Percentiles rank a stretch among this genome's conserved stretches.
Evolutionary conservation across 164 flowering plant species (phyloP).

Genomic region (Akebia trifoliata): DNA sequence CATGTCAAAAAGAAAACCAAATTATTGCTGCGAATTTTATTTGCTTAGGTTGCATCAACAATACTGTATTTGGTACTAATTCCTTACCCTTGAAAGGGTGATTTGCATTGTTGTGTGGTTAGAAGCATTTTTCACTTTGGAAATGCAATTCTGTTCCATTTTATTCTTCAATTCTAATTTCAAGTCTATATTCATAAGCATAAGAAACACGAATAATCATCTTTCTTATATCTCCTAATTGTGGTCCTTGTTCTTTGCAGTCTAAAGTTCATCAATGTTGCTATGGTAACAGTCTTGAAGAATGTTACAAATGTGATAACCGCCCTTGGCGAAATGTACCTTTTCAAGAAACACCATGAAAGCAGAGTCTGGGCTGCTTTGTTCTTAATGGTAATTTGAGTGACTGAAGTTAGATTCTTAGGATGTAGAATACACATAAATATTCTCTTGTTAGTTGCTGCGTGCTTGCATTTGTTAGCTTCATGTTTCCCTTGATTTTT

Average conservation of each 20-base stretch:
- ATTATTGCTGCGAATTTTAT: no score
- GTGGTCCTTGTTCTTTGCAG: constrained; percentile 46
- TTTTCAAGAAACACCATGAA: constrained; percentile 87
- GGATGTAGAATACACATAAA: neutral
- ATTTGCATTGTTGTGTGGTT: neutral
- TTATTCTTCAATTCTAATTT: neutral
- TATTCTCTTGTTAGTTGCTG: neutral
- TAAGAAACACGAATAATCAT: neutral
- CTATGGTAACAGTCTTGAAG: constrained; percentile 98
- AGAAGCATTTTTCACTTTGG: neutral
- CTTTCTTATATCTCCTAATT: neutral
- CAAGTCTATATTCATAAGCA: neutral
- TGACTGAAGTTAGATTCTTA: neutral
- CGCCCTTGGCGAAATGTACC: constrained; percentile 98
- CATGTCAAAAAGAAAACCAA: no score
- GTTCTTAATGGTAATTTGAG: constrained; percentile 79
- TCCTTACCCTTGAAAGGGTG: neutral
- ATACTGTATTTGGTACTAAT: neutral
- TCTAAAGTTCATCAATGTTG: constrained; percentile 92
- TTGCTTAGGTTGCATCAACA: no score
- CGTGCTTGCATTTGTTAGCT: constrained; percentile 9
- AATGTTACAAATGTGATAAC: constrained; percentile 99
- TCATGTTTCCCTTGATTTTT: neutral
- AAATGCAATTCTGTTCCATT: neutral
- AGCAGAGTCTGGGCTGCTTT: constrained; percentile 90